Evolutionary conservation across 2,329 filamentous ascomycete species (phyloP), one percentile per base, ranked within the genome.

Genomic region (Didymella arachidicola): DNA sequence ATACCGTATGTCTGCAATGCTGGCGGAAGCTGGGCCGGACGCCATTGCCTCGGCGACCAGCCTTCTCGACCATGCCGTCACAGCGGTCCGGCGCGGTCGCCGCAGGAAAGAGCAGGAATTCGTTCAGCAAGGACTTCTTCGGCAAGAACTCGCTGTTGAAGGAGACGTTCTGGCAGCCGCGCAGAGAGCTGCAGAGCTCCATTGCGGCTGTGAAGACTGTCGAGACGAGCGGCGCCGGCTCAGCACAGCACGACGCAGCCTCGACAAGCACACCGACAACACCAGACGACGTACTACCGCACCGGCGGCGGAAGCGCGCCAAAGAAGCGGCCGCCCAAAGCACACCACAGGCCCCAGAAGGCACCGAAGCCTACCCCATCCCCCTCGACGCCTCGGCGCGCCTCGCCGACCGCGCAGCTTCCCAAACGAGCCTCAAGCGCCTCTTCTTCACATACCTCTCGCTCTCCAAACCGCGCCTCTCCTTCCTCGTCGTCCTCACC

Each of bases 401-500:
- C 60, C 77, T 89, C 39, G 86, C 86, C 7, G 81, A 79, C 42
- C 75, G 86, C 52, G 75, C 80, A 22, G 82, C 87, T 53, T 86
- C 86, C 11, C 78, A 80, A 30, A 77, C 82, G 49, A 87, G 86
- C 22, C 66, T 87, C 42, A 83, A 83, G 61, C 91, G 93, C 57
- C 84, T 87, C 54, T 74, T 95, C 63, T 91, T 93, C 22, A 88
- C 92, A 29, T 92, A 92, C 70, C 88, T 99, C 63, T 91, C 95
- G 26, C 88, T 99, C 65, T 90, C 93, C n/a, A 99, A 99, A 76
- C 95, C 95, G 3, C 92, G 94, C 52, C 87, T 99, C 47, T 94
- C 92, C 7, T 90, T 96, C 68, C 87, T 99, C 45, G 90, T 99
- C 61, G 90, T 97, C 30, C 87, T 99, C 46, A 92, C 92, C 0